phyloP scores from a whole-genome alignment of 2,329 filamentous ascomycete species.

The Aspergillus sclerotialis region DNA sequence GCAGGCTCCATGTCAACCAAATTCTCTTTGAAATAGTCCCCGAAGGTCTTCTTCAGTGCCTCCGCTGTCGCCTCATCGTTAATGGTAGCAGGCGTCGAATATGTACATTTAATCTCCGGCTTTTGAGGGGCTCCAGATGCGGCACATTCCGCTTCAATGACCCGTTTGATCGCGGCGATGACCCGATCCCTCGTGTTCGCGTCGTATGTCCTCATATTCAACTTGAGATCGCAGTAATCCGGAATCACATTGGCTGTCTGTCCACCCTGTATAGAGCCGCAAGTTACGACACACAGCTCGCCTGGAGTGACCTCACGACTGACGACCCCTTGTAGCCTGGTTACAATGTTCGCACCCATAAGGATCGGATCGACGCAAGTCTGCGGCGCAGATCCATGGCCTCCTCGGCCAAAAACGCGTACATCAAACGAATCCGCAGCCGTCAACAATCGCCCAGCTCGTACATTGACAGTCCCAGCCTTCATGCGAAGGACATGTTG shows the following conservation, averaged over 20 bases:
- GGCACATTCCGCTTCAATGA: slow-evolving; percentile 48
- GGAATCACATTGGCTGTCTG: slow-evolving; percentile 41
- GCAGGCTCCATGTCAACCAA: slow-evolving; percentile 35
- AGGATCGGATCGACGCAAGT: slow-evolving; percentile 42
- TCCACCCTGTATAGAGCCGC: slow-evolving; percentile 39
- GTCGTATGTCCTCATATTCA: slow-evolving; percentile 36
- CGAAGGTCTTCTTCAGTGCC: slow-evolving; percentile 39
- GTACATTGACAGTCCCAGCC: slow-evolving; percentile 28
- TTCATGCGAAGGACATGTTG: slow-evolving; percentile 45
- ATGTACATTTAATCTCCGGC: slow-evolving; percentile 38
- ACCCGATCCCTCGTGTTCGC: slow-evolving; percentile 27
- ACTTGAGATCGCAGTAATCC: slow-evolving; percentile 32
- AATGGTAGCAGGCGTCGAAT: slow-evolving; percentile 43
- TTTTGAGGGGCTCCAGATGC: slow-evolving; percentile 40
- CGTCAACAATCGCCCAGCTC: slow-evolving; percentile 26
- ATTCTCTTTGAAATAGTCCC: slow-evolving; percentile 37
- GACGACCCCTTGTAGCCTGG: slow-evolving; percentile 34
- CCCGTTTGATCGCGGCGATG: slow-evolving; percentile 29
- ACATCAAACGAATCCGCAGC: slow-evolving; percentile 32
- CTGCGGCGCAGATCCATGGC: slow-evolving; percentile 40
- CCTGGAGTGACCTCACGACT: slow-evolving; percentile 32
- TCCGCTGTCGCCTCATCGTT: slow-evolving; percentile 44
- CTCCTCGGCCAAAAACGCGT: slow-evolving; percentile 35
- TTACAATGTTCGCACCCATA: slow-evolving; percentile 36
- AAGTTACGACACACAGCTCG: slow-evolving; percentile 40